A percentile compares a stretch with the other conserved stretches of the same genome.
Evolutionary conservation across 345 rosid genomes (phyloP).

Genomic region (Dovyalis caffra): DNA sequence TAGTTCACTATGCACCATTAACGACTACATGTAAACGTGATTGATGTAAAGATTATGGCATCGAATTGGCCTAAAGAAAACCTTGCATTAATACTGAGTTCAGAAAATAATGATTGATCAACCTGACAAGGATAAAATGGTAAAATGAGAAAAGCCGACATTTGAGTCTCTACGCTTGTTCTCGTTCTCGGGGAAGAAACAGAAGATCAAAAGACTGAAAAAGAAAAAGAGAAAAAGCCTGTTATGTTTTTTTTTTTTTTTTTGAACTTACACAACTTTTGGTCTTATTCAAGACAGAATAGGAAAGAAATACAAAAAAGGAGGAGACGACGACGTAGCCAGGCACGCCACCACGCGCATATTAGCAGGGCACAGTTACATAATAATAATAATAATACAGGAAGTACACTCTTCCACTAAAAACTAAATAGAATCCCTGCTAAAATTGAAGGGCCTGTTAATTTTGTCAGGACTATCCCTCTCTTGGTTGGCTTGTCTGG

Average conservation of each 20-base stretch:
- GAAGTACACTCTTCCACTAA: not conserved
- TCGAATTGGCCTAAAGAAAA: not conserved
- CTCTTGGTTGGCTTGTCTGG: conserved; percentile 17
- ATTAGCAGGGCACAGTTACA: not conserved
- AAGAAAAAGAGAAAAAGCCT: not conserved
- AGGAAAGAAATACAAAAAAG: not conserved
- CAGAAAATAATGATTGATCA: not conserved
- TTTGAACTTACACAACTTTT: not conserved
- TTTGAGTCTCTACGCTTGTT: not conserved
- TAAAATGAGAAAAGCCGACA: not conserved
- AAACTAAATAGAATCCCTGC: not conserved
- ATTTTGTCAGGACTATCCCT: conserved; percentile 18
- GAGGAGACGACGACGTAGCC: conserved; percentile 35
- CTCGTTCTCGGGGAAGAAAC: not conserved
- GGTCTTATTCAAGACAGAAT: not conserved
- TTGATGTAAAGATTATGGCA: not conserved
- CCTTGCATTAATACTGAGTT: too few species aligned
- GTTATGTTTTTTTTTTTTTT: not conserved
- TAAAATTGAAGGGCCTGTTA: not conserved
- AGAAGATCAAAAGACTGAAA: not conserved
- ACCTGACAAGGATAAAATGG: not conserved
- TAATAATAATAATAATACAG: not conserved
- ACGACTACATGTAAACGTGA: not conserved
- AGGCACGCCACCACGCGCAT: conserved; percentile 35
- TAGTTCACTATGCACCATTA: too few species aligned